Evolutionary conservation across 1,284 basidiomycete genomes (phyloP).

Genomic region (Crepidotus sp.): DNA sequence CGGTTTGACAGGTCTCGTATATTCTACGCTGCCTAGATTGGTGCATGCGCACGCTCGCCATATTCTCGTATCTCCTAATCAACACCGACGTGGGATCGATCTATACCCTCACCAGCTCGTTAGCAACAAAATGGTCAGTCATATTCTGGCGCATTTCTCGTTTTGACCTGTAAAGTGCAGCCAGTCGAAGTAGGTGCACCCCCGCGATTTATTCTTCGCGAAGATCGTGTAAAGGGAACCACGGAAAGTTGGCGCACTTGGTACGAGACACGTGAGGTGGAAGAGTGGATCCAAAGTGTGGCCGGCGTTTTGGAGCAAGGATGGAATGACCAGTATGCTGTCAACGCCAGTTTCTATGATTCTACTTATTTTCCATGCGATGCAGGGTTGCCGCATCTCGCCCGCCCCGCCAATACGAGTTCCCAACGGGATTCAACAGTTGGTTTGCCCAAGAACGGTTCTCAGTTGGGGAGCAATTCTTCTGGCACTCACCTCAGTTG

Average conservation of each 20-base stretch:
- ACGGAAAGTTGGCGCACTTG: conserved; percentile 76
- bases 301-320: conserved; percentile 78
- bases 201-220: conserved; percentile 60
- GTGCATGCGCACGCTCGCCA: conserved; percentile 70
- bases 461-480: conserved; percentile 83
- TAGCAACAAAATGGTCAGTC: conserved; percentile 57
- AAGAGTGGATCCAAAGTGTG: conserved; percentile 89
- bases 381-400: conserved; percentile 45
- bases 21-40: conserved; percentile 66
- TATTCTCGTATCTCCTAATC: conserved; percentile 39
- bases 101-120: conserved; percentile 84
- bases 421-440: conserved; percentile 89
- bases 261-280: conserved; percentile 81
- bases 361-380: conserved; percentile 6
- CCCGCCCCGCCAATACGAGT: conserved; percentile 75
- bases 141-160: conserved; percentile 11
- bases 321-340: conserved; percentile 78
- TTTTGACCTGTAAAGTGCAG: conserved; percentile 30
- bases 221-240: conserved; percentile 66
- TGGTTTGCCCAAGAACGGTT: conserved; percentile 82
- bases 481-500: conserved; percentile 72
- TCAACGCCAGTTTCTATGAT: not conserved
- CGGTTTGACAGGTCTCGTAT: conserved; percentile 46
- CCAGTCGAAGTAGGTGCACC: conserved; percentile 50
- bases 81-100: conserved; percentile 49